Conservation (phyloP, 768 basidiomycete genomes). For the Naganishia antarctica region DNA sequence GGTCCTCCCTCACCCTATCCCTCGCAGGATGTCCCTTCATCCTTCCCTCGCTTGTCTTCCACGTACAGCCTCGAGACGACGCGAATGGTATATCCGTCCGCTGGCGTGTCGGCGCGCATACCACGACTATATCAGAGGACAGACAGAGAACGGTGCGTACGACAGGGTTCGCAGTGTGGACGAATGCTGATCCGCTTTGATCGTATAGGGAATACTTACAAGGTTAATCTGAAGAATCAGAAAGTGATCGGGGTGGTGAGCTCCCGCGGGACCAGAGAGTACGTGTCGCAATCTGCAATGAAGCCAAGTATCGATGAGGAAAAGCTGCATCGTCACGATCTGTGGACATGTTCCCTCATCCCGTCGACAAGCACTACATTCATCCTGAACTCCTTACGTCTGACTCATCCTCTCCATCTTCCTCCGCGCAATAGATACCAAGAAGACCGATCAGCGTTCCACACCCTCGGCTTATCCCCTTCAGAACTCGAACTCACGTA, state of each 20-base stretch:
- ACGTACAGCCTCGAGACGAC: background rate
- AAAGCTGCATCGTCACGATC: too few species aligned
- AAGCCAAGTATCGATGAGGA: too few species aligned
- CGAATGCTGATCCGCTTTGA: background rate
- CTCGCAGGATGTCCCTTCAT: background rate
- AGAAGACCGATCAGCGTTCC: conserved; percentile 78
- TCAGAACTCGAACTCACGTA: conserved; percentile 66
- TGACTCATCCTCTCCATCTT: too few species aligned
- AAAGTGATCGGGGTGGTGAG: conserved; percentile 72
- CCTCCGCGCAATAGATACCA: conserved; percentile 65
- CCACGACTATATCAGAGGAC: conserved; percentile 41
- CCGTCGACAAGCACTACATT: too few species aligned
- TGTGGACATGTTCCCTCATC: too few species aligned
- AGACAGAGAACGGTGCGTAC: conserved; percentile 33
- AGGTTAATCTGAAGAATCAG: conserved; percentile 57
- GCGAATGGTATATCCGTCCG: background rate
- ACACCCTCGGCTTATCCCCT: conserved; percentile 68
- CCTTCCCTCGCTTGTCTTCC: background rate
- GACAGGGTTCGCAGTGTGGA: background rate
- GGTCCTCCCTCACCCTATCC: too few species aligned
- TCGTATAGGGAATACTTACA: background rate
- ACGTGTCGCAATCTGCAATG: conserved; percentile 33
- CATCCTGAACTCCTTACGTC: too few species aligned
- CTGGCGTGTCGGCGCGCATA: conserved; percentile 22
- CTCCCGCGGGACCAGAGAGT: conserved; percentile 73